Base-by-base conservation (phyloP, 1,284 basidiomycete genomes). In the Puccinia polysora region DNA sequence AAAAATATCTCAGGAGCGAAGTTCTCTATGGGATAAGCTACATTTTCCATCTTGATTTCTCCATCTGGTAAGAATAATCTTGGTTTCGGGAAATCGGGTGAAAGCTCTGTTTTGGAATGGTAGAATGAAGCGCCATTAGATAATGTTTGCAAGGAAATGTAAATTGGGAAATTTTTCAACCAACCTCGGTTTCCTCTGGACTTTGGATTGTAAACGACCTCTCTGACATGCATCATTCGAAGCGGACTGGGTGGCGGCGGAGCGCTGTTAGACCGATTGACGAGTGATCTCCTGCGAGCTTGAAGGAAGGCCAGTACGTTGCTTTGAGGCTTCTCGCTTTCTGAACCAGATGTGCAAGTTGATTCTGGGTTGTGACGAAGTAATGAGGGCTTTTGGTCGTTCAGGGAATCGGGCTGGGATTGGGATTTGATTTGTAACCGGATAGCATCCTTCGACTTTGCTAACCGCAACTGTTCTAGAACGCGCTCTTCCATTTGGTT, bases 131-230 rank as follows among this genome's bases (percentile, higher is more conserved):
- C 2, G 53, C 38, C 32, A 70, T 47, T 8, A 64, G 40, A 32
- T 0, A 15, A 20, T 30, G 3, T 32, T n/a, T 47, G 15, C 18
- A 32, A 20, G 23, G 1, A 20, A 15, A 52, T 43, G 36, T 25
- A n/a, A 25, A 52, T 50, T 2, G 40, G 5, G 20, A 36, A 30
- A 43, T 25, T 18, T 12, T 55, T 47, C 18, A 70, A n/a, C n/a
- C n/a, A n/a, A n/a, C 67, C 67, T 70, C 67, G 67, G 45, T 38
- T 70, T 47, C 67, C 67, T 40, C 67, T 70, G n/a, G 67, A 34
- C 47, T 70, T 70, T 7, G 67, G 67, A 50, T 70, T 70, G 25
- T 70, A 70, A 43, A 70, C 67, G 5, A 60, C 56, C 15, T 70
- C 67, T 40, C 45, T 38, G 14, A 52, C 38, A 30, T 70, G 15